Conservation (phyloP, 139 green algal species). For the Haematococcus lacustris region DNA sequence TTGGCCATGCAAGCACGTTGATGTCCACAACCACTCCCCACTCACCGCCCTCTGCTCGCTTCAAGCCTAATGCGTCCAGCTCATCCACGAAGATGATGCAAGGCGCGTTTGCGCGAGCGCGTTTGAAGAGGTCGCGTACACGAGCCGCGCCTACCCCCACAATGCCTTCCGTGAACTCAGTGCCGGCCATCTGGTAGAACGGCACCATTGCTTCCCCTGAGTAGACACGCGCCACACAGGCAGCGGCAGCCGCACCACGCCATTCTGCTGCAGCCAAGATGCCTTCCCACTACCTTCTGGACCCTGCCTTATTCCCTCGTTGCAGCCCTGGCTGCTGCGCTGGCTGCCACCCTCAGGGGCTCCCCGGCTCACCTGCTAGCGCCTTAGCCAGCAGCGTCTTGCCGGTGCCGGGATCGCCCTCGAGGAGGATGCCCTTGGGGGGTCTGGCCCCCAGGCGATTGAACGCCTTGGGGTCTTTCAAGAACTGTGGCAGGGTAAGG, state of each 20-base stretch:
- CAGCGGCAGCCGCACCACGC: too few relatives aligned
- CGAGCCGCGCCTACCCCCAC: slow-evolving; percentile 93
- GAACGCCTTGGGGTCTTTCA: slow-evolving; percentile 84
- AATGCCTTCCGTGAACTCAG: slow-evolving; percentile 97
- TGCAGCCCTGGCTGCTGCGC: too few relatives aligned
- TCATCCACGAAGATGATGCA: slow-evolving; percentile 99
- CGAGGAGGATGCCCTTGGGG: slow-evolving; percentile 93
- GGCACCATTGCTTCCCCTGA: slow-evolving; percentile 40
- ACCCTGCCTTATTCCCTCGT: too few relatives aligned
- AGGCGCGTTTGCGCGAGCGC: slow-evolving; percentile 74
- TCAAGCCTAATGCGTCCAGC: slow-evolving; percentile 90
- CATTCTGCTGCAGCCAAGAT: too few relatives aligned
- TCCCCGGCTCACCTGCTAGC: slow-evolving; percentile 61
- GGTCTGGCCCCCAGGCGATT: slow-evolving; percentile 69
- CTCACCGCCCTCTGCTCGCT: slow-evolving; percentile 63
- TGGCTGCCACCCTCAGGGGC: too few relatives aligned
- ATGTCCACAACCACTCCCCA: too few relatives aligned
- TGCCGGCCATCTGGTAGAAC: slow-evolving; percentile 78
- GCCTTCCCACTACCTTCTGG: too few relatives aligned
- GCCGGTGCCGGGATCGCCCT: slow-evolving; percentile 78
- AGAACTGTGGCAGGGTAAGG: too few relatives aligned
- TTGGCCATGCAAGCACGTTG: too few relatives aligned
- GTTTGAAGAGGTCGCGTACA: slow-evolving; percentile 95
- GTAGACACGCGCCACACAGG: slow-evolving; percentile 67
- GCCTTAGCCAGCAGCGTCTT: slow-evolving; percentile 93